Evolutionary conservation across 2,329 filamentous ascomycete genomes (phyloP).

Genomic region (Colletotrichum brevisporum): DNA sequence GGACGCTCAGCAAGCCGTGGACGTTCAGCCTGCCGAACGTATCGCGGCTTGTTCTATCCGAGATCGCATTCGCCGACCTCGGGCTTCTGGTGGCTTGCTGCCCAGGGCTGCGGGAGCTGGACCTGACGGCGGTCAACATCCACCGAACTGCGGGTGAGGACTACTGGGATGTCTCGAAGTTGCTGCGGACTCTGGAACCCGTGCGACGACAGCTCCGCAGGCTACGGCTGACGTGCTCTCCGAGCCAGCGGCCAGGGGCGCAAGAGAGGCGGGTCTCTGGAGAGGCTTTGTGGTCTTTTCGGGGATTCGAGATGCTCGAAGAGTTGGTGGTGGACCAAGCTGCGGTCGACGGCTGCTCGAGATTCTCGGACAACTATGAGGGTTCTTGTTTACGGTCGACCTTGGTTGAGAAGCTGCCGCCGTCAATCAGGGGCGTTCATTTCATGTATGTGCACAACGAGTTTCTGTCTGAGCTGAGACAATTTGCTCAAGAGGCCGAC

Average conservation of each 20-base stretch:
- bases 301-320: constrained; percentile 16
- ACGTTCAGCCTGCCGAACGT: not conserved
- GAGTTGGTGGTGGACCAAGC: constrained; percentile 26
- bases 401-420: not conserved
- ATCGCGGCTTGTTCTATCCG: constrained; percentile 4
- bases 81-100: constrained; percentile 23
- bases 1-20: constrained; percentile 20
- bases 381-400: not conserved
- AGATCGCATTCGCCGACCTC: constrained; percentile 27
- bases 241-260: not conserved
- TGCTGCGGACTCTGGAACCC: constrained; percentile 20
- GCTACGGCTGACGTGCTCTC: constrained; percentile 11
- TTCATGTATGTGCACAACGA: constrained; percentile 1
- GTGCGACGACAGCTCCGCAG: constrained; percentile 14
- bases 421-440: constrained; percentile 2
- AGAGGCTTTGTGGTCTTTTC: constrained; percentile 12
- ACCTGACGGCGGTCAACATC: constrained; percentile 16
- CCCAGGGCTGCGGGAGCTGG: constrained; percentile 24
- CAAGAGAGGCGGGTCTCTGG: not conserved
- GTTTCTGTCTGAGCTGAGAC: not conserved
- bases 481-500: not conserved
- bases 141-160: constrained; percentile 18
- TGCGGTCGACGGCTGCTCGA: not conserved
- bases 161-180: constrained; percentile 29
- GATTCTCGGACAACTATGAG: not conserved